Evolutionary conservation across 345 rosid species (phyloP), one percentile per base, ranked within the genome.

Genomic region (Euphorbia lathyris): DNA sequence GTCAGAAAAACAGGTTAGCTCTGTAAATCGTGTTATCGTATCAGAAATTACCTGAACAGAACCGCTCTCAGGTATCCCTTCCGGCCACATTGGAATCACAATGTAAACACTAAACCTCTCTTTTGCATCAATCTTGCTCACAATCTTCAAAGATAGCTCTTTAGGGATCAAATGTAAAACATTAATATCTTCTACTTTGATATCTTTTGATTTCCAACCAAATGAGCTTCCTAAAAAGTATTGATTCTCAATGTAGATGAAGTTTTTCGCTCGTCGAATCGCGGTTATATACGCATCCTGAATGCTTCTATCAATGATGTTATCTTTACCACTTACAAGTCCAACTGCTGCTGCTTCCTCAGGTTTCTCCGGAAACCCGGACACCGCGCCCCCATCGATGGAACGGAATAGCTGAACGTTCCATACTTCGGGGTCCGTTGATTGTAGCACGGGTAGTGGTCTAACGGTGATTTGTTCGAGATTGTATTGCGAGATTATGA

Each of bases 21-120:
- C 3, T 34, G 7, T 34, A 34, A 34, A 34, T 34, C 38, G 38
- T 34, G 7, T 34, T 34, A 34, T 34, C 38, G 7, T 34, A 7
- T 34, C 38, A 34, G 4, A 34, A 34, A 34, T 34, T 34, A 34
- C 38, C 38, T 34, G 90, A 56, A 90, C 88, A 3, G 93, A 64
- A 0, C 27, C 85, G 36, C 92, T 86, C 51, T 84, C 93, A 0
- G 98, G 96, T 55, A 73, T 67, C 2, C 91, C 96, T 77, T 93
- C 98, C 1, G 98, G 98, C 93, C 97, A 93, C 83, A 90, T 81
- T 3, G 98, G 97, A 68, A 93, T 88, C 77, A 90, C 93, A 4
- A 93, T 51, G 66, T 93, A 93, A 32, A 82, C 97, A 0, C 84
- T 19, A 14, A 93, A 93, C 77, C 89, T 72, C 78, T 93, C 87